Evolutionary conservation across 768 basidiomycete species (phyloP), one percentile per base, ranked within the genome.

Genomic region (Hygrocybe punicea): DNA sequence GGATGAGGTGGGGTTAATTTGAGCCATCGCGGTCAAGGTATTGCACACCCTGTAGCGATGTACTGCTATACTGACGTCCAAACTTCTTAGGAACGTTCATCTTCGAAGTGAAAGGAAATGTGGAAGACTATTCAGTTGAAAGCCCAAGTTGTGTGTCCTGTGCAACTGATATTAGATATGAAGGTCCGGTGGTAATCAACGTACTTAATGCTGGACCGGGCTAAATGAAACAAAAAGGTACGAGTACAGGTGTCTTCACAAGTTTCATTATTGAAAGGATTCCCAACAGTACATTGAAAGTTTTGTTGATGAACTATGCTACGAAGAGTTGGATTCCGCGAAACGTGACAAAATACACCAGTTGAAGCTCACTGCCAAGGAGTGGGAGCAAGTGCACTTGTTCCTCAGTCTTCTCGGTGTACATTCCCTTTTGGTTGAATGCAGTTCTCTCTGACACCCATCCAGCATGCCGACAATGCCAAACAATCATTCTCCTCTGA

Each of bases 401-500:
- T 61, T 67, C 21, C 49, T 60, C 9, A 57, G 29, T 29, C 8
- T 29, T 4, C 29, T 29, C 4, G 8, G 29, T 29, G 29, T 29
- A 29, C 29, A 8, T 58, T 37, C 17, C 6, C 69, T 7, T 60
- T 71, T 29, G n/a, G n/a, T 13, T 52, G 49, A 23, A 67, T 72
- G 29, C 29, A 29, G 29, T 60, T 23, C n/a, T 37, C 3, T 36
- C 23, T 51, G 45, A 50, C 49, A 56, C 37, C 21, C 16, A 58
- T n/a, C 11, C 35, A 74, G 71, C 58, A 64, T 58, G 70, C 71
- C 4, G 67, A 73, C 51, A 21, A 51, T 17, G 64, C 70, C 2
- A 71, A 75, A 56, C 73, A 73, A 47, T 62, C 66, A 6, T 73
- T 71, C 37, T 74, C 70, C 1, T 64, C 67, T 14, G 66, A 72